A percentile compares a stretch with the other conserved stretches of the same genome.
phyloP scores from a whole-genome alignment of 768 basidiomycete species.

The Gloeophyllum trabeum region DNA sequence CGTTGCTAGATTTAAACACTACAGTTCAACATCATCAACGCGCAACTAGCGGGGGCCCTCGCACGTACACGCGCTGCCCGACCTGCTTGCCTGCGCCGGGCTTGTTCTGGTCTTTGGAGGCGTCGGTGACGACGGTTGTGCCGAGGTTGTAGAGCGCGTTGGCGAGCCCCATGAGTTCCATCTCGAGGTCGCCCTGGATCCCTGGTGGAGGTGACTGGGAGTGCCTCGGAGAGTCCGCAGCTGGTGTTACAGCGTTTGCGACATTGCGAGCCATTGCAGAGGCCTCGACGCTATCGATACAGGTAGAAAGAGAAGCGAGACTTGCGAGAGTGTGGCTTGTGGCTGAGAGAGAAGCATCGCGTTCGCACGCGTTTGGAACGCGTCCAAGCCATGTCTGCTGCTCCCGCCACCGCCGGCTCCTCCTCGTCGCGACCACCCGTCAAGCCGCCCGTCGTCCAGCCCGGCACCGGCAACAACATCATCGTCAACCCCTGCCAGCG shows the following conservation, averaged over 20 bases:
- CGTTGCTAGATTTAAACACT: conserved; percentile 37
- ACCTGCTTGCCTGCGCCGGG: conserved; percentile 60
- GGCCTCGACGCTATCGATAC: too few relatives aligned
- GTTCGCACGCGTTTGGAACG: too few relatives aligned
- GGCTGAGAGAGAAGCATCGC: too few relatives aligned
- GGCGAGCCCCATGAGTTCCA: conserved; percentile 66
- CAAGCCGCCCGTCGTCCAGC: conserved; percentile 49
- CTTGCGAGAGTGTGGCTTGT: not conserved
- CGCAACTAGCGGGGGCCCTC: too few relatives aligned
- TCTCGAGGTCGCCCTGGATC: conserved; percentile 61
- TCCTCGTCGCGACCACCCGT: not conserved
- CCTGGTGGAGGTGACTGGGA: conserved; percentile 68
- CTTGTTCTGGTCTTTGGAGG: conserved; percentile 69
- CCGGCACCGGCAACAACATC: conserved; percentile 53
- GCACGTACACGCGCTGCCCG: conserved; percentile 58
- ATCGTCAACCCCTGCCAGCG: conserved; percentile 59
- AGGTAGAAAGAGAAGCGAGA: too few relatives aligned
- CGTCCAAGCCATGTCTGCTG: too few relatives aligned
- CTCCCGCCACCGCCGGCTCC: too few relatives aligned
- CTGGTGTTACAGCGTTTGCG: too few relatives aligned
- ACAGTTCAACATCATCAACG: conserved; percentile 2
- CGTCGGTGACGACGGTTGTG: conserved; percentile 75
- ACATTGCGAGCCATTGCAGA: too few relatives aligned
- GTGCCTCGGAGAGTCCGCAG: conserved; percentile 57
- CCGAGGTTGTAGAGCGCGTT: conserved; percentile 74